Evolutionary conservation across 768 basidiomycete species (phyloP).

Genomic region (Nidularia pulvinata): DNA sequence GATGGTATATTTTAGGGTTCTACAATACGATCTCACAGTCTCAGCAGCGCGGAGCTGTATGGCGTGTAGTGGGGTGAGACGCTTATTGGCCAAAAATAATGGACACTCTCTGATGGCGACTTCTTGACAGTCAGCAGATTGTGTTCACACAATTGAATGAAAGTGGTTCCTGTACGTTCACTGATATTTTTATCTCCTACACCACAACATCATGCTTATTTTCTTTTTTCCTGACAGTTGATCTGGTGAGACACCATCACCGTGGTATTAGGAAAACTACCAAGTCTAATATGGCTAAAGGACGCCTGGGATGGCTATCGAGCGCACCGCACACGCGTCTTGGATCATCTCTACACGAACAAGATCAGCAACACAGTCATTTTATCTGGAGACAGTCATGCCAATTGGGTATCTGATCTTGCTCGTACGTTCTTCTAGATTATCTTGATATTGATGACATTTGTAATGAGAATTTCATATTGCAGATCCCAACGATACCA

Average conservation of each 20-base stretch:
- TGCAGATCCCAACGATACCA: slow-evolving; percentile 49
- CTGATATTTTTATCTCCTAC: not conserved
- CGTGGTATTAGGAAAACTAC: slow-evolving; percentile 20
- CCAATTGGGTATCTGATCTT: slow-evolving; percentile 61
- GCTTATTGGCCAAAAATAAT: slow-evolving; percentile 1
- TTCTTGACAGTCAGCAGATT: slow-evolving; percentile 44
- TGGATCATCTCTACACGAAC: slow-evolving; percentile 48
- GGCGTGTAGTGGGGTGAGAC: slow-evolving; percentile 50
- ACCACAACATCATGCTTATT: not conserved
- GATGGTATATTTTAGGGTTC: slow-evolving; percentile 33
- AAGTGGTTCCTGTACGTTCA: slow-evolving; percentile 27
- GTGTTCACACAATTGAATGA: slow-evolving; percentile 50
- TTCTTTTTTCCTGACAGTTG: slow-evolving; percentile 6
- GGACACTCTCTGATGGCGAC: not conserved
- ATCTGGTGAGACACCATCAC: slow-evolving; percentile 8
- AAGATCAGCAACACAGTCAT: slow-evolving; percentile 54
- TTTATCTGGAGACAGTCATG: slow-evolving; percentile 63
- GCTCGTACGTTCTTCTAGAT: slow-evolving; percentile 34
- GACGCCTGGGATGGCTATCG: slow-evolving; percentile 64
- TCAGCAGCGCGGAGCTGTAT: slow-evolving; percentile 43
- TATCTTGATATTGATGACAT: not conserved
- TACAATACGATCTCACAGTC: slow-evolving; percentile 43
- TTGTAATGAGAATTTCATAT: not conserved
- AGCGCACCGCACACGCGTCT: slow-evolving; percentile 50
- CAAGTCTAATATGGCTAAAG: slow-evolving; percentile 13